A percentile compares a stretch with the other conserved stretches of the same genome.
Evolutionary conservation across 768 basidiomycete species (phyloP).

Genomic region (Clitopilus passeckerianus): DNA sequence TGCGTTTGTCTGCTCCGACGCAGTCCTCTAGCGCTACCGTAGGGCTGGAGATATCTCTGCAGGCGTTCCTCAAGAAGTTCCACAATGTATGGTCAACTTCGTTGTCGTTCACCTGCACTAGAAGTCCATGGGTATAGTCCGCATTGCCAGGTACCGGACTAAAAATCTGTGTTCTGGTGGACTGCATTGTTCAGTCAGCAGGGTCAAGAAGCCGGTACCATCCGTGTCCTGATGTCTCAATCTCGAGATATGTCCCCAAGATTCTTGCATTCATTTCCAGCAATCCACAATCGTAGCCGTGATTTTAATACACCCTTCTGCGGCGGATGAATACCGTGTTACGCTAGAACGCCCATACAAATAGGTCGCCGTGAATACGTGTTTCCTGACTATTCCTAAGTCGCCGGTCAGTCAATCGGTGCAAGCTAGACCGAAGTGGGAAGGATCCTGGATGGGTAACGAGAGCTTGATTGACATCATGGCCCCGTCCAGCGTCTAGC

Average conservation of each 20-base stretch:
- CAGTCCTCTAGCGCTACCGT: neutral
- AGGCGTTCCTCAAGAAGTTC: neutral
- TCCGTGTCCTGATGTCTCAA: neutral
- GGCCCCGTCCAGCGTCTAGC: neutral
- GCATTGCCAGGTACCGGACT: too few relatives aligned
- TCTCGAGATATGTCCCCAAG: neutral
- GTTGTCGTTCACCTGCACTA: neutral
- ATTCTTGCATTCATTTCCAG: neutral
- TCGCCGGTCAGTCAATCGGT: neutral
- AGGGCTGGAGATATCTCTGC: neutral
- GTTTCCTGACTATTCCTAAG: neutral
- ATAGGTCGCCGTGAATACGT: neutral
- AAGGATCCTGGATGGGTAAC: neutral
- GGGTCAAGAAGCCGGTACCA: neutral
- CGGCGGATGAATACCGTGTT: neutral
- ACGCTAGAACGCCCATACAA: neutral
- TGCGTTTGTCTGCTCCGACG: neutral
- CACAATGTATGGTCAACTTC: neutral
- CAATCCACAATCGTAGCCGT: neutral
- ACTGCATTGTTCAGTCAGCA: neutral
- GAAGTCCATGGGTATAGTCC: too few relatives aligned
- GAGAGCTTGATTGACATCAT: neutral
- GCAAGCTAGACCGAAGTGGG: neutral
- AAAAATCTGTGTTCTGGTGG: neutral
- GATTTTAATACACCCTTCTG: neutral